phyloP scores from a whole-genome alignment of 2,329 filamentous ascomycete species.

The Fusarium heterosporum region DNA sequence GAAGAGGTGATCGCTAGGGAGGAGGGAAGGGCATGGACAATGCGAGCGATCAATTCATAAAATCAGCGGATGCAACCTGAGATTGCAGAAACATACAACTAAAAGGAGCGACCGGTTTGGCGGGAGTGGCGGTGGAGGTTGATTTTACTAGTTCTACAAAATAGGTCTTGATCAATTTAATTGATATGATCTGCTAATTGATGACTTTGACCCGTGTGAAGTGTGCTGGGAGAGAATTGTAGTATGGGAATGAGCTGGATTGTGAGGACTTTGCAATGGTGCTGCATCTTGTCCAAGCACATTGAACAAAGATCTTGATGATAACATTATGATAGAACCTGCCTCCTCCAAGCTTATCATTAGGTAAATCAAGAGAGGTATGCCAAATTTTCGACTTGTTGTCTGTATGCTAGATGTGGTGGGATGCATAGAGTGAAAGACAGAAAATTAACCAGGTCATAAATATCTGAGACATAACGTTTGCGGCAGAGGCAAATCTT shows the following conservation, averaged over 20 bases:
- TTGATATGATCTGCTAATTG: slow-evolving; percentile 12
- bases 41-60: slow-evolving; percentile 31
- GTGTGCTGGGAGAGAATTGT: neutral
- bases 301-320: too few relatives aligned
- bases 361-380: too few relatives aligned
- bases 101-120: slow-evolving; percentile 54
- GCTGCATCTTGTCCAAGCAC: neutral
- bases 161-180: slow-evolving; percentile 29
- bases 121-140: slow-evolving; percentile 52
- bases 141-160: slow-evolving; percentile 36
- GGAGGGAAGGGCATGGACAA: slow-evolving; percentile 32
- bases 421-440: too few relatives aligned
- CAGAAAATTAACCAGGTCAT: too few relatives aligned
- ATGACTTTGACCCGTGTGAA: neutral
- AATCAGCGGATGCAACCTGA: slow-evolving; percentile 3
- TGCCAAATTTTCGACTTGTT: too few relatives aligned
- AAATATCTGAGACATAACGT: neutral
- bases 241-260: neutral
- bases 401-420: too few relatives aligned
- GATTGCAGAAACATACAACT: slow-evolving; percentile 18
- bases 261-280: neutral
- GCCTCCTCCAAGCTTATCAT: too few relatives aligned
- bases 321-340: too few relatives aligned
- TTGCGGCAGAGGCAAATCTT: slow-evolving; percentile 6
- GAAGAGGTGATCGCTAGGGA: slow-evolving; percentile 32